Conservation (phyloP, 2,329 filamentous ascomycete species). For the Sarocladiaceae sp. region DNA sequence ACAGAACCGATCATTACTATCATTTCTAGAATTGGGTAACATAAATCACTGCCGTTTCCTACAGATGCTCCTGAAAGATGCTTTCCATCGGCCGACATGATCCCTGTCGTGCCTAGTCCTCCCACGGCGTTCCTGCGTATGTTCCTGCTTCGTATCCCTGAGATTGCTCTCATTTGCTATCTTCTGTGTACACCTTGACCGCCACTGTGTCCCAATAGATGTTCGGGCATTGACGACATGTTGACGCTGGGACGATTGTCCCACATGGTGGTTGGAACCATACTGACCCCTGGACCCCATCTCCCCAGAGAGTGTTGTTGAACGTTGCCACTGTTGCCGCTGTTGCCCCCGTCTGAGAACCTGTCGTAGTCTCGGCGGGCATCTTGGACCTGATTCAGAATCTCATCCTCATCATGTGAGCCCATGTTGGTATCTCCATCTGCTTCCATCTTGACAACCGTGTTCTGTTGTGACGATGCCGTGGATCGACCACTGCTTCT, state of each 20-base stretch:
- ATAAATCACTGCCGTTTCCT: too few relatives aligned
- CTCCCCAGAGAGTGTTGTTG: not conserved
- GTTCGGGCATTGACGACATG: not conserved
- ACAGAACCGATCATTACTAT: too few relatives aligned
- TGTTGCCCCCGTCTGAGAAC: constrained; percentile 14
- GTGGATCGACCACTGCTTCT: constrained; percentile 16
- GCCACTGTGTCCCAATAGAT: not conserved
- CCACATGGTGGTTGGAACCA: not conserved
- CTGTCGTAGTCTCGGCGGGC: constrained; percentile 1
- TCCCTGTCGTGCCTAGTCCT: not conserved
- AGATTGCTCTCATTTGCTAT: constrained; percentile 1
- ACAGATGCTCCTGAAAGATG: not conserved
- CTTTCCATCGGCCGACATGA: not conserved
- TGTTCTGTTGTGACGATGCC: not conserved
- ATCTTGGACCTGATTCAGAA: constrained; percentile 29
- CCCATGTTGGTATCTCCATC: constrained; percentile 8
- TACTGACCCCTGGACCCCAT: constrained; percentile 2
- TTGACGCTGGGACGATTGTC: not conserved
- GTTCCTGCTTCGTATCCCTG: not conserved
- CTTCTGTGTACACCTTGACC: not conserved
- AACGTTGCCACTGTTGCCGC: constrained; percentile 23
- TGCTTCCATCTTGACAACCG: constrained; percentile 12
- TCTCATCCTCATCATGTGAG: constrained; percentile 26
- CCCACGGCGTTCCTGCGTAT: not conserved
- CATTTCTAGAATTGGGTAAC: too few relatives aligned